Base-by-base conservation (phyloP, 1,284 basidiomycete species). In the Boletus hoseneyae region DNA sequence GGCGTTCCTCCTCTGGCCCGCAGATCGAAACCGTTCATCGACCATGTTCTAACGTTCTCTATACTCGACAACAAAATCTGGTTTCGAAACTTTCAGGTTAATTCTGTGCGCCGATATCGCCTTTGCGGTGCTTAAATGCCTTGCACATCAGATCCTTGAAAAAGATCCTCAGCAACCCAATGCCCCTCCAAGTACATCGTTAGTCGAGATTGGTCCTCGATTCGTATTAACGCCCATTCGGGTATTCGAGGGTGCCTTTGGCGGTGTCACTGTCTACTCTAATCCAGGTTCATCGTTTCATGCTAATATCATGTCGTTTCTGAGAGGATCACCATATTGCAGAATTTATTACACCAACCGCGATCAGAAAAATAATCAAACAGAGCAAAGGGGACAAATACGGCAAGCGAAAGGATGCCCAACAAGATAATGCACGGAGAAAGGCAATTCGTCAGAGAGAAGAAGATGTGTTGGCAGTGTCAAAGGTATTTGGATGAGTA, bases 211-310 rank as follows among this genome's bases (percentile, higher is more conserved):
- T 56, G 97, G 97, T 6, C 97, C 97, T 19, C 85, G 97, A 42
- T 97, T 99, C 69, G 97, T 99, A 32, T 77, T 99, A 45, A 97
- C 93, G 34, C 97, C 97, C 7, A 98, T 99, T 64, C 87, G 93
- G 50, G 95, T 99, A 57, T 99, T 99, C 65, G 97, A 99, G 70
- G 97, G 97, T 27, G 92, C 92, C 7, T 97, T 98, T 70, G 82
- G 86, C 52, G 97, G 97, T 15, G 92, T 93, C 21, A 97, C 94
- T 4, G 86, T 99, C 15, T 99, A 90, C 67, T 94, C 95, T 42
- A 99, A 99, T 73, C 90, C 93, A 66, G 90, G 92, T 93, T 60
- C 54, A 81, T 51, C 58, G 34, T 48, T 40, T 32, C 52, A 23
- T 13, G n/a, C 21, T 23, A 40, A 42, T 48, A 27, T 38, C 50